These are phyloP conservation scores for Ceratobasidium sp. DNA, from an alignment of 1,284 basidiomycete genomes.

Conservation along the genomic window DNA sequence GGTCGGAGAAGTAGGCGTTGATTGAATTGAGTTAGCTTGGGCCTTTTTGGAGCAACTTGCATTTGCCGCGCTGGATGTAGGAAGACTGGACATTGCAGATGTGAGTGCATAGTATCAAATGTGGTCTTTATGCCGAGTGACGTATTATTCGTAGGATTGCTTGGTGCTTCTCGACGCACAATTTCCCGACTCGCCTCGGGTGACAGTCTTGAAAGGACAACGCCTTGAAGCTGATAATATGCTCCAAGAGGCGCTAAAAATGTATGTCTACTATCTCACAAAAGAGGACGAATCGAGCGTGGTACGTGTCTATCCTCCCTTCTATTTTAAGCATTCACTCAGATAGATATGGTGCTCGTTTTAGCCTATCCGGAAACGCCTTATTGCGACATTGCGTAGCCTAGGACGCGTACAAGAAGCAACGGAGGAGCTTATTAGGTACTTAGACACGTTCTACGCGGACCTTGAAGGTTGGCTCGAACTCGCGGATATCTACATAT, in stretches of 20 bases:
- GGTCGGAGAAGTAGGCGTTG: conserved; percentile 26
- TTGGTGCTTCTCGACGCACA: conserved; percentile 74
- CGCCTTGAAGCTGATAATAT: conserved; percentile 78
- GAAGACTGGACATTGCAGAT: conserved; percentile 82
- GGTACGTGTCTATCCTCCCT: conserved; percentile 55
- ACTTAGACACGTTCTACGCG: conserved; percentile 93
- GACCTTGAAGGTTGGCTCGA: conserved; percentile 95
- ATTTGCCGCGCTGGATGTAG: conserved; percentile 88
- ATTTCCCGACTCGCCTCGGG: conserved; percentile 87
- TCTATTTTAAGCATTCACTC: background rate
- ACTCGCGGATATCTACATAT: conserved; percentile 89
- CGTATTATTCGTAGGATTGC: conserved; percentile 65
- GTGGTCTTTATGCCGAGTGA: conserved; percentile 19
- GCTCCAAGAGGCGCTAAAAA: conserved; percentile 72
- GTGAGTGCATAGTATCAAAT: conserved; percentile 66
- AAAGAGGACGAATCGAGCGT: conserved; percentile 84
- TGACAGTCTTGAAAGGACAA: conserved; percentile 87
- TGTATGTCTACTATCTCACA: conserved; percentile 77
- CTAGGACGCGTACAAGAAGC: conserved; percentile 74
- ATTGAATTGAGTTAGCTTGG: conserved; percentile 71
- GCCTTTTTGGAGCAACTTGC: conserved; percentile 89
- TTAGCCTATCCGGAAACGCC: conserved; percentile 86
- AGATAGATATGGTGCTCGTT: conserved; percentile 13
- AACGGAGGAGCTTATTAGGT: conserved; percentile 80
- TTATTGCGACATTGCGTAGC: conserved; percentile 77